phyloP scores from a whole-genome alignment of 371 early-diverging fungal species.

The Apophysomyces variabilis region DNA sequence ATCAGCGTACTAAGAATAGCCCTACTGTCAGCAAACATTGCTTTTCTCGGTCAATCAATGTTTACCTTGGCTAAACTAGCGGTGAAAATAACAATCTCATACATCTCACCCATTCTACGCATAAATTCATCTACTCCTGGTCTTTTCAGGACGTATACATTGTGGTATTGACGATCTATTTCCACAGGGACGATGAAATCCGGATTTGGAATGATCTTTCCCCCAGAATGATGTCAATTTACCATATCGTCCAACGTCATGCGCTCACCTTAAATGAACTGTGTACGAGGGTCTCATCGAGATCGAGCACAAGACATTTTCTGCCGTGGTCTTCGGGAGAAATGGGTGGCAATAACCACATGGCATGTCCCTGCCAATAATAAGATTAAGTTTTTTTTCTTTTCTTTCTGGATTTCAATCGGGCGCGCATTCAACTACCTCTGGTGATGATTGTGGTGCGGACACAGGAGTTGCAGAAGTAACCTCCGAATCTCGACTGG shows the following conservation, averaged over 20 bases:
- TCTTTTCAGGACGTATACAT: slow-evolving; percentile 94
- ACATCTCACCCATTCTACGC: slow-evolving; percentile 83
- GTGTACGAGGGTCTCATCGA: slow-evolving; percentile 72
- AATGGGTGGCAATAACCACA: slow-evolving; percentile 46
- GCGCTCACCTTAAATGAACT: slow-evolving; percentile 61
- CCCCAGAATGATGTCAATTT: slow-evolving; percentile 10
- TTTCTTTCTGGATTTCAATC: not conserved
- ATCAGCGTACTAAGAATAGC: slow-evolving; percentile 86
- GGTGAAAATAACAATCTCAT: slow-evolving; percentile 96
- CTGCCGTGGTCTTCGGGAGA: slow-evolving; percentile 39
- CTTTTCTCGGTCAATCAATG: not conserved
- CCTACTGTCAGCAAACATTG: not conserved
- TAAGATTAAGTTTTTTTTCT: not conserved
- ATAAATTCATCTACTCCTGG: slow-evolving; percentile 95
- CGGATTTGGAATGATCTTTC: slow-evolving; percentile 72
- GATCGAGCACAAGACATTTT: slow-evolving; percentile 67
- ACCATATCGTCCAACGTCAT: not conserved
- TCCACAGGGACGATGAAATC: slow-evolving; percentile 90
- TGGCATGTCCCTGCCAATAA: not conserved
- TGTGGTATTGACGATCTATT: slow-evolving; percentile 90
- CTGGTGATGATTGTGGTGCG: slow-evolving; percentile 4
- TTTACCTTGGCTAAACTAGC: slow-evolving; percentile 92
- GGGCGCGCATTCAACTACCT: not conserved
- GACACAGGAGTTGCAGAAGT: slow-evolving; percentile 1
- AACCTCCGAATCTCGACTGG: slow-evolving; percentile 3